These are phyloP conservation scores for Cokeromyces recurvatus DNA, from an alignment of 371 early-diverging fungal genomes.

Conservation along the genomic window DNA sequence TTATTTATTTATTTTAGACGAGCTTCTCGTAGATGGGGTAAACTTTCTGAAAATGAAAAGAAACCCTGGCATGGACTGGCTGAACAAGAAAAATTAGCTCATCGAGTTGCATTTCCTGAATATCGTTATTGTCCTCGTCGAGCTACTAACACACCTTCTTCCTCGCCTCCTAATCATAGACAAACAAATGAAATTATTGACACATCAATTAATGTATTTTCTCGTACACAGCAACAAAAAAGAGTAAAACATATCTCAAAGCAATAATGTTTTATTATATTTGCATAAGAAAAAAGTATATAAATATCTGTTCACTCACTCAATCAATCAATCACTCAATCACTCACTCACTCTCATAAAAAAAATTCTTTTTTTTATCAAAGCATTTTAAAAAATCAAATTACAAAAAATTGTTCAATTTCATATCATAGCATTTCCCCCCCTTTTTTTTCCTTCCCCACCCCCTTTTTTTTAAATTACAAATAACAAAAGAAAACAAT, in stretches of 20 bases:
- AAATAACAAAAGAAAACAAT: too few species aligned
- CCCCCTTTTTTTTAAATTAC: too few species aligned
- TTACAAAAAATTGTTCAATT: too few species aligned
- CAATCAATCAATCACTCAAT: too few species aligned
- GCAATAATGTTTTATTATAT: too few species aligned
- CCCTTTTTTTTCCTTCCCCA: too few species aligned
- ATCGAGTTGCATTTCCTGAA: slow-evolving; percentile 48
- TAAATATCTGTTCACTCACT: too few species aligned
- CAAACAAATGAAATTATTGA: slow-evolving; percentile 9
- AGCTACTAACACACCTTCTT: slow-evolving; percentile 14
- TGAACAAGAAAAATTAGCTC: slow-evolving; percentile 42
- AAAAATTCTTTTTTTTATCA: too few species aligned
- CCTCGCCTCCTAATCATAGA: slow-evolving; percentile 8
- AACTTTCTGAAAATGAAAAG: slow-evolving; percentile 41
- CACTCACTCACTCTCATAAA: too few species aligned
- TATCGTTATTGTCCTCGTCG: slow-evolving; percentile 45
- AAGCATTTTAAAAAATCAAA: too few species aligned
- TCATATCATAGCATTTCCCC: too few species aligned
- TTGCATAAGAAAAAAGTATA: too few species aligned
- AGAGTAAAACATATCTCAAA: slow-evolving; percentile 12
- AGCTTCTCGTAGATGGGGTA: slow-evolving; percentile 43
- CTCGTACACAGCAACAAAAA: slow-evolving; percentile 4
- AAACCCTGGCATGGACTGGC: slow-evolving; percentile 48
- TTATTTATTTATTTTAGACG: slow-evolving; percentile 18
- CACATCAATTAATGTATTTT: slow-evolving; percentile 7